These are phyloP conservation scores for Rhamnella rubrinervis DNA, from an alignment of 331 rosid species.

Conservation along the genomic window DNA sequence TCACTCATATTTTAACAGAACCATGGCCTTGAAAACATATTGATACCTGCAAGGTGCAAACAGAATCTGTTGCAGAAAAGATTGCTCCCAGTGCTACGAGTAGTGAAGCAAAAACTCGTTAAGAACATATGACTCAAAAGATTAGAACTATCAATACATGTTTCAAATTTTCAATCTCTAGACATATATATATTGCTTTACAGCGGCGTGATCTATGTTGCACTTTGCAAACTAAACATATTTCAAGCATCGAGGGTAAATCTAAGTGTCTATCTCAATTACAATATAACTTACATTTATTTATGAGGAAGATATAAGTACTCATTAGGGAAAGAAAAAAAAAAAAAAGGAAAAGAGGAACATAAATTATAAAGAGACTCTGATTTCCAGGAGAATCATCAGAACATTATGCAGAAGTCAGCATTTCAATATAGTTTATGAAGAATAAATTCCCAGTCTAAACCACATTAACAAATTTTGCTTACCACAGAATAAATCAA, in stretches of 20 bases:
- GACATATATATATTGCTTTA: neutral
- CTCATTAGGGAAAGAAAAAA: neutral
- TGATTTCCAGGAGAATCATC: neutral
- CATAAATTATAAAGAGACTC: too few relatives aligned
- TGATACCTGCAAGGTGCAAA: slow-evolving; percentile 64
- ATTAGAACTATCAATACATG: neutral
- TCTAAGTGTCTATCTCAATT: neutral
- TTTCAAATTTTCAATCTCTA: neutral
- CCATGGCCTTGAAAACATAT: neutral
- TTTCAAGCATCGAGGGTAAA: neutral
- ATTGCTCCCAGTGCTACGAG: slow-evolving; percentile 68
- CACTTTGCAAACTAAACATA: neutral
- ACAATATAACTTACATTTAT: neutral
- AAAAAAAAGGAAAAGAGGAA: neutral
- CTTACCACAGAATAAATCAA: neutral
- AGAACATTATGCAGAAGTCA: neutral
- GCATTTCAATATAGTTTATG: neutral
- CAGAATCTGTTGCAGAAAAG: slow-evolving; percentile 68
- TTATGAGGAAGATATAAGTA: neutral
- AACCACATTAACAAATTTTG: neutral
- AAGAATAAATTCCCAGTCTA: slow-evolving; percentile 1
- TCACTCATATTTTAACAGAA: slow-evolving; percentile 4
- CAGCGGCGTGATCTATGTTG: neutral
- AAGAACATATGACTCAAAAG: neutral
- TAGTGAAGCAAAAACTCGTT: slow-evolving; percentile 14